Evolutionary conservation across 352 stramenopile species (phyloP).

Genomic region (Globisporangium orthogonon): DNA sequence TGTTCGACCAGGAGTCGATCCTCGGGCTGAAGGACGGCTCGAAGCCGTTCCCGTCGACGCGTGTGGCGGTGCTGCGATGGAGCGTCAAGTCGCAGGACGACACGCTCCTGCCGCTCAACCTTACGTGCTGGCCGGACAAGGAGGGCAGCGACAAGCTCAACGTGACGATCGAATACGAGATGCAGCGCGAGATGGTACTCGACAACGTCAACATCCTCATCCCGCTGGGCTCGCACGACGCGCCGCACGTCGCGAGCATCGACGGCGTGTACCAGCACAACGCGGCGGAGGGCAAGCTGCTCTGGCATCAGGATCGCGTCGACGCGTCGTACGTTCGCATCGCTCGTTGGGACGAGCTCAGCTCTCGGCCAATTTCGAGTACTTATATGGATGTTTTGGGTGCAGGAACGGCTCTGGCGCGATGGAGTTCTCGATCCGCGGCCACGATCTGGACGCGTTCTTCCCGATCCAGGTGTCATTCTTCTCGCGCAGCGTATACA

Average conservation of each 20-base stretch:
- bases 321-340: constrained; percentile 49
- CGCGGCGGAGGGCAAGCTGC: constrained; percentile 48
- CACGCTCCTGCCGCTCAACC: constrained; percentile 77
- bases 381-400: constrained; percentile 9
- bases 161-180: constrained; percentile 85
- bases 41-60: constrained; percentile 78
- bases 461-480: constrained; percentile 87
- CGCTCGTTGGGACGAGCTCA: too few relatives aligned
- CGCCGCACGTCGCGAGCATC: constrained; percentile 65
- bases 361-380: too few relatives aligned
- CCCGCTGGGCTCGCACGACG: constrained; percentile 63
- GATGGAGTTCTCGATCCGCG: constrained; percentile 78
- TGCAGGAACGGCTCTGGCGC: constrained; percentile 74
- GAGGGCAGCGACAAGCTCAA: constrained; percentile 84
- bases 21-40: constrained; percentile 73
- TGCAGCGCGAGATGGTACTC: constrained; percentile 84
- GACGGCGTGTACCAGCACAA: constrained; percentile 88
- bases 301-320: constrained; percentile 83
- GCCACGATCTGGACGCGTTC: constrained; percentile 76
- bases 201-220: constrained; percentile 87
- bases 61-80: constrained; percentile 80
- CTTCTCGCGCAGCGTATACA: constrained; percentile 86
- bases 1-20: constrained; percentile 80
- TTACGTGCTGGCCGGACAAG: constrained; percentile 86
- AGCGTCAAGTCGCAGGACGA: constrained; percentile 86